phyloP scores from a whole-genome alignment of 768 basidiomycete species.

The Boletus vermiculosoides region DNA sequence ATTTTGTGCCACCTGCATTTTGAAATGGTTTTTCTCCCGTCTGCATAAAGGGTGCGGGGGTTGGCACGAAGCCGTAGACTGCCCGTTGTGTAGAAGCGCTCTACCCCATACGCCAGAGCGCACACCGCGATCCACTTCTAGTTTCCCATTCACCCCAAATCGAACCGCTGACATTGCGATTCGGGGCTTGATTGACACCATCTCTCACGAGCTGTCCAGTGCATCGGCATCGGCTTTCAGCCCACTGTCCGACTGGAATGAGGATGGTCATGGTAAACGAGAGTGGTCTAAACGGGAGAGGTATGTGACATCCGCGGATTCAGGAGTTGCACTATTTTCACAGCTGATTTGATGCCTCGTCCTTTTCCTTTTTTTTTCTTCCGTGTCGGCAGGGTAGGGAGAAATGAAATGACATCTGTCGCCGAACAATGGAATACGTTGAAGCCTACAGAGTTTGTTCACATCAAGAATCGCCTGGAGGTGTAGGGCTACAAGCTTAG shows the following conservation, averaged over 20 bases:
- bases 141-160: slow-evolving; percentile 66
- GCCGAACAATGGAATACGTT: slow-evolving; percentile 48
- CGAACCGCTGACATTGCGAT: slow-evolving; percentile 52
- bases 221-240: slow-evolving; percentile 30
- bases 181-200: slow-evolving; percentile 50
- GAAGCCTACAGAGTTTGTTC: slow-evolving; percentile 50
- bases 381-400: slow-evolving; percentile 46
- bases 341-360: slow-evolving; percentile 9
- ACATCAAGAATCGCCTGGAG: slow-evolving; percentile 52
- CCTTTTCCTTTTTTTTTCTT: background rate
- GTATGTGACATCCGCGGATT: slow-evolving; percentile 34
- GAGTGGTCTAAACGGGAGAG: slow-evolving; percentile 63
- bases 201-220: slow-evolving; percentile 41
- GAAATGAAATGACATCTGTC: slow-evolving; percentile 52
- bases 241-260: slow-evolving; percentile 50
- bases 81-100: slow-evolving; percentile 61
- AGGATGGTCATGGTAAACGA: slow-evolving; percentile 46
- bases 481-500: slow-evolving; percentile 28
- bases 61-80: slow-evolving; percentile 69
- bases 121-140: slow-evolving; percentile 46
- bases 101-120: slow-evolving; percentile 52
- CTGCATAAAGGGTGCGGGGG: slow-evolving; percentile 59
- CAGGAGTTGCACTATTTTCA: slow-evolving; percentile 1
- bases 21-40: slow-evolving; percentile 69
- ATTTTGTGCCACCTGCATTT: slow-evolving; percentile 64